Conservation (phyloP, 192 early-diverging fungal species). For the Jimgerdemannia flammicorona region DNA sequence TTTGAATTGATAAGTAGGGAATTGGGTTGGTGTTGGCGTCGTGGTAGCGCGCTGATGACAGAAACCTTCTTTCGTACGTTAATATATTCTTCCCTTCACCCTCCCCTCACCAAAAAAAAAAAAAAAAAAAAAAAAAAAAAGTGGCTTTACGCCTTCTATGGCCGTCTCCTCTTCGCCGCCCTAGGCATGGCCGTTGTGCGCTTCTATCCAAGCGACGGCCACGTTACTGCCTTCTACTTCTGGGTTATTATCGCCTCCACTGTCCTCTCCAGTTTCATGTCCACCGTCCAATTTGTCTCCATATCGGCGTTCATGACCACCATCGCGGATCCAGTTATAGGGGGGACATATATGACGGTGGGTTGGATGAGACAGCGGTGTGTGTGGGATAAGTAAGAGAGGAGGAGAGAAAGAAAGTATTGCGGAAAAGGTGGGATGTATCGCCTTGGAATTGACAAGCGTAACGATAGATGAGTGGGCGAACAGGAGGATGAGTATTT, state of each 20-base stretch:
- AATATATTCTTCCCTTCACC: not conserved
- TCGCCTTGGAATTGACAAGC: too few relatives aligned
- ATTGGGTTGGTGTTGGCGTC: not conserved
- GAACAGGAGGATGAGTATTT: not conserved
- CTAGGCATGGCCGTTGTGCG: constrained; percentile 83
- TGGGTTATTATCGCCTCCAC: constrained; percentile 72
- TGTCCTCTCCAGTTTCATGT: constrained; percentile 82
- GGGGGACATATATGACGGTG: constrained; percentile 83
- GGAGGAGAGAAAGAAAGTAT: not conserved
- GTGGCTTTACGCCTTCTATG: constrained; percentile 91
- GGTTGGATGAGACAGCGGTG: constrained; percentile 17
- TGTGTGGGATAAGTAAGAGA: not conserved
- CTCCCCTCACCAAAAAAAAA: not conserved
- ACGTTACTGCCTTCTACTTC: constrained; percentile 68
- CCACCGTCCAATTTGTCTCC: constrained; percentile 94
- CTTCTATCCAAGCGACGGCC: constrained; percentile 66
- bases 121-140: constrained; percentile 7
- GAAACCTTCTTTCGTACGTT: not conserved
- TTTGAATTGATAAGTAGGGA: too few relatives aligned
- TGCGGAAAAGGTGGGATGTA: too few relatives aligned
- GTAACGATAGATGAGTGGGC: not conserved
- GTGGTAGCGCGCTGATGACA: not conserved
- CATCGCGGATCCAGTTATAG: constrained; percentile 94
- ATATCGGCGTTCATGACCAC: constrained; percentile 93
- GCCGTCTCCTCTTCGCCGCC: constrained; percentile 73